Base-by-base conservation (phyloP, 208 protist species). In the Acanthamoeba triangularis region DNA sequence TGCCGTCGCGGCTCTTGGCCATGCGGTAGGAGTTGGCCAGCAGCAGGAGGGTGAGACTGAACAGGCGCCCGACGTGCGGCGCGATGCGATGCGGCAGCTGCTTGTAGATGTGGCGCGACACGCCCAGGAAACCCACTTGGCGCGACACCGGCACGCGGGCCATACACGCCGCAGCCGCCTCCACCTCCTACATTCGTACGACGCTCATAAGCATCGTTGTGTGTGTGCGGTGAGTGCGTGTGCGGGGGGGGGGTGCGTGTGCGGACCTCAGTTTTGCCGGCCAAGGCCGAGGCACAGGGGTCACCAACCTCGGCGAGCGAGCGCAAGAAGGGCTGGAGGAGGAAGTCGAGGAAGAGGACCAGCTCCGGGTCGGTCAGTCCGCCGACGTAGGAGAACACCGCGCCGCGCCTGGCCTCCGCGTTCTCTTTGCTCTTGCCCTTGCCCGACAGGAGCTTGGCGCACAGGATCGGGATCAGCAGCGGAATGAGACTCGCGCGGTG, bases 391-490 rank as follows among this genome's bases (percentile, higher is more conserved):
- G 92, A 20, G 20, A 95, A 54, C n/a, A 95, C 74, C 23, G 92
- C 61, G 61, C 49, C 74, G 35, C 92, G 92, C 92, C 92, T 30
- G 37, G 92, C 74, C n/a, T 82, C 92, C 20, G 88, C 61, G 59
- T 56, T 72, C 16, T 78, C 69, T 30, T 93, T 93, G 88, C 47
- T 93, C 88, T 82, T 78, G 52, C 88, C 88, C 88, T 87, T 82
- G 18, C 61, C 61, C 59, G 92, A 54, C 25, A 95, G 30, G 54
- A 95, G 92, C 74, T 95, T 95, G 54, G 35, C 74, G 72, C 44
- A 95, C 49, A 95, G 76, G 44, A 95, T 87, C n/a, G 67, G 67
- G 44, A 95, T 87, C 52, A 95, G 37, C 69, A 95, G 52, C 54
- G 92, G 92, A 52, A 95, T 87, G 74, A 95, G 72, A 13, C 14